phyloP scores from a whole-genome alignment of 768 basidiomycete species.

The Tricholoma bakamatsutake region DNA sequence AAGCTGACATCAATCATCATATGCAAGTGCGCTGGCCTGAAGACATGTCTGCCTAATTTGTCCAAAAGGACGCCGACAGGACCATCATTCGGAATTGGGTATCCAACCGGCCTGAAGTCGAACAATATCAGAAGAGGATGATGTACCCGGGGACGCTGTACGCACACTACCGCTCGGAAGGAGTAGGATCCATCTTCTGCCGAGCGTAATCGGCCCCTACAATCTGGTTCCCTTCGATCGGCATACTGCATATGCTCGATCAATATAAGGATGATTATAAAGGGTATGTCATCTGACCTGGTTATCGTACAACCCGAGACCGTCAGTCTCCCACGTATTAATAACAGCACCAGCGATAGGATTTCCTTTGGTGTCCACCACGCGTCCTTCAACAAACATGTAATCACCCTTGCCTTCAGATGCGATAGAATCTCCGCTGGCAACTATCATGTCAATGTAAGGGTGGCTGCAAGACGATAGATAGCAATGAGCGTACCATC shows the following conservation, averaged over 20 bases:
- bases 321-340: slow-evolving; percentile 84
- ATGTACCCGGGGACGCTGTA: neutral
- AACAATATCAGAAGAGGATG: neutral
- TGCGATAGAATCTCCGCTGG: slow-evolving; percentile 69
- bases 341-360: slow-evolving; percentile 62
- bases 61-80: slow-evolving; percentile 62
- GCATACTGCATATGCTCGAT: slow-evolving; percentile 39
- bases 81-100: slow-evolving; percentile 77
- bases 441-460: slow-evolving; percentile 34
- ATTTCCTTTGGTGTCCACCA: slow-evolving; percentile 57
- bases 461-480: neutral
- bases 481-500: slow-evolving; percentile 41
- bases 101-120: slow-evolving; percentile 43
- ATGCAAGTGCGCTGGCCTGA: slow-evolving; percentile 78
- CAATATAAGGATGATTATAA: slow-evolving; percentile 18
- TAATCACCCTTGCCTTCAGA: slow-evolving; percentile 86
- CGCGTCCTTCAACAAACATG: slow-evolving; percentile 71
- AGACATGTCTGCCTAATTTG: slow-evolving; percentile 59
- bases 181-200: slow-evolving; percentile 59
- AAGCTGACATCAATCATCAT: slow-evolving; percentile 52
- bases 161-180: slow-evolving; percentile 65
- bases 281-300: slow-evolving; percentile 20
- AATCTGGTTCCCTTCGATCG: slow-evolving; percentile 55
- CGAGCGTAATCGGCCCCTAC: slow-evolving; percentile 59
- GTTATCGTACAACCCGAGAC: slow-evolving; percentile 39